Evolutionary conservation across 2,329 filamentous ascomycete species (phyloP).

Genomic region (Pestalotiopsis sp.): DNA sequence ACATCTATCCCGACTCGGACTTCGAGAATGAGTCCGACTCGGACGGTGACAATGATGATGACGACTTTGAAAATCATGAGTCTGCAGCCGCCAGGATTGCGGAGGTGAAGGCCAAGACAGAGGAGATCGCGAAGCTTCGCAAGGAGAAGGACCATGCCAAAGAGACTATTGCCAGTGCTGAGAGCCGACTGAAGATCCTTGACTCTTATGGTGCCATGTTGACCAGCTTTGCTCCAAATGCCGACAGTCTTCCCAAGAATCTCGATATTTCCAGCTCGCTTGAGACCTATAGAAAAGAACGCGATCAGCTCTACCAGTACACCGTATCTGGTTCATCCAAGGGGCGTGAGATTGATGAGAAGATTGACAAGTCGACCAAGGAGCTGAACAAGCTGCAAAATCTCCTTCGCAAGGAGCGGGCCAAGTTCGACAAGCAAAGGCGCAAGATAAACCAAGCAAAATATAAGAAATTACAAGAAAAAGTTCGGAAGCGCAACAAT

Average conservation of each 20-base stretch:
- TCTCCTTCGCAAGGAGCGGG: conserved; percentile 25
- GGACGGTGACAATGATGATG: conserved; percentile 29
- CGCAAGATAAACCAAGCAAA: conserved; percentile 31
- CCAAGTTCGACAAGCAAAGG: conserved; percentile 20
- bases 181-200: conserved; percentile 43
- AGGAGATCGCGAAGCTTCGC: conserved; percentile 32
- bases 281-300: conserved; percentile 44
- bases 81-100: conserved; percentile 25
- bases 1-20: conserved; percentile 53
- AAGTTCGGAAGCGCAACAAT: conserved; percentile 38
- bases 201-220: conserved; percentile 41
- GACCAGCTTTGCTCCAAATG: neutral
- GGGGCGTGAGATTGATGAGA: conserved; percentile 34
- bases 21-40: conserved; percentile 28
- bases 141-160: conserved; percentile 31
- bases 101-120: conserved; percentile 32
- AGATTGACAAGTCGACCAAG: conserved; percentile 34
- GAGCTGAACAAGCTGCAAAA: conserved; percentile 34
- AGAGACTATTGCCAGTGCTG: conserved; percentile 36
- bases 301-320: conserved; percentile 44
- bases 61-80: neutral
- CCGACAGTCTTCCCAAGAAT: conserved; percentile 30
- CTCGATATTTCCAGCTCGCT: conserved; percentile 39
- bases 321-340: conserved; percentile 34
- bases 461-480: conserved; percentile 38